Conservation (phyloP, 164 flowering plant genomes). For the Vitis cinerea region DNA sequence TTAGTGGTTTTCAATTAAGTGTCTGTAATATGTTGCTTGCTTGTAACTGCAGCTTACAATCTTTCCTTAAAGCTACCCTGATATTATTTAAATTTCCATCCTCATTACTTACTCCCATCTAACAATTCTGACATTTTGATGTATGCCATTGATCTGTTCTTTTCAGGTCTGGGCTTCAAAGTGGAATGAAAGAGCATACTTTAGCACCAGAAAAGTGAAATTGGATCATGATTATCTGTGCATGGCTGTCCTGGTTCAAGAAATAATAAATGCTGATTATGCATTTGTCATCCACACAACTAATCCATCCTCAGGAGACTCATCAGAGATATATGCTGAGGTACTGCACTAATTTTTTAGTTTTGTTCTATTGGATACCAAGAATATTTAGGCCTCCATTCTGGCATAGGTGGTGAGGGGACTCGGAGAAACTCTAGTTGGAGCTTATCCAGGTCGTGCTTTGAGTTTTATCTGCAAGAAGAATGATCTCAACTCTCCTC, state of each 20-base stretch:
- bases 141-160: neutral
- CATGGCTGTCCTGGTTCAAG: constrained; percentile 99
- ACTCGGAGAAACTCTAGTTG: constrained; percentile 97
- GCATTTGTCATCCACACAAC: constrained; percentile 98
- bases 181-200: constrained; percentile 99
- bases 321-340: constrained; percentile 98
- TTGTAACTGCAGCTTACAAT: neutral
- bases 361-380: neutral
- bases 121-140: constrained; percentile 1
- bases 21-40: neutral
- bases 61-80: neutral
- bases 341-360: constrained; percentile 30
- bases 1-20: neutral
- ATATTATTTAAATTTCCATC: neutral
- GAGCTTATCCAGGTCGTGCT: constrained; percentile 99
- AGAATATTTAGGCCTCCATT: neutral
- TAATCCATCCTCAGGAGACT: constrained; percentile 91
- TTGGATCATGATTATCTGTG: constrained; percentile 87
- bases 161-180: constrained; percentile 98
- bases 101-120: neutral
- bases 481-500: constrained; percentile 66
- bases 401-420: constrained; percentile 82
- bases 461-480: constrained; percentile 88
- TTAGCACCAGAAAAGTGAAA: constrained; percentile 87
- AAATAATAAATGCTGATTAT: constrained; percentile 91